Base-by-base conservation (phyloP, 169 alveolate species). In the Plasmodium cynomolgi region DNA sequence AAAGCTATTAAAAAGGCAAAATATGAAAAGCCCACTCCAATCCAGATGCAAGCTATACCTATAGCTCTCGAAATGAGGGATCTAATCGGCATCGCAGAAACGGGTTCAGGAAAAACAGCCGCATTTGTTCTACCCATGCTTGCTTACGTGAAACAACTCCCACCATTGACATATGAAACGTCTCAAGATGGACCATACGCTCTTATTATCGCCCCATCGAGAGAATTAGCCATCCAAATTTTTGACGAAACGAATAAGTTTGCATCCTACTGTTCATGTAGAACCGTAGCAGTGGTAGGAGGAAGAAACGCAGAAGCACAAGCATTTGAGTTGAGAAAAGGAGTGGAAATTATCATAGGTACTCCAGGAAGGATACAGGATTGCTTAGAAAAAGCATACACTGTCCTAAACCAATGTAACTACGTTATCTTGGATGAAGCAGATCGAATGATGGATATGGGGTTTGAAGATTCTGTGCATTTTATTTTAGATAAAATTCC, bases 321-420 rank as follows among this genome's bases (percentile, higher is more conserved):
- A 96, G 98, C 98, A 4, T 95, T 97, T 56, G 97, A 96, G 75
- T 97, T 99, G 15, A 95, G 98, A n/a, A 95, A 97, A 84, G 99
- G 99, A 81, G 96, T 98, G 80, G 99, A 99, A 93, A 97, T 98
- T 3, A 96, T 99, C 47, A 98, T 99, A 47, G 99, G 99, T 3
- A 99, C 99, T 1, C 99, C 99, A 0, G 99, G 99, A 17, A 97
- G 99, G 84, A 95, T 99, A 80, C 97, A 98, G 72, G 99, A 99
- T 90, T 98, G 98, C 82, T 96, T 99, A 81, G 98, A 98, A 88
- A 96, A 98, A 84, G 97, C 99, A 26, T 96, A 96, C 85, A 97
- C 99, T 2, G 99, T 98, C 11, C 93, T 99, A 47, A 97, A 97
- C 26, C 98, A 98, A 91, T 98, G 99, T 93, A 97, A 97, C 84